These are phyloP conservation scores for Bryum argenteum DNA, from an alignment of 225 moss, liverwort and hornwort species.

Conservation along the genomic window DNA sequence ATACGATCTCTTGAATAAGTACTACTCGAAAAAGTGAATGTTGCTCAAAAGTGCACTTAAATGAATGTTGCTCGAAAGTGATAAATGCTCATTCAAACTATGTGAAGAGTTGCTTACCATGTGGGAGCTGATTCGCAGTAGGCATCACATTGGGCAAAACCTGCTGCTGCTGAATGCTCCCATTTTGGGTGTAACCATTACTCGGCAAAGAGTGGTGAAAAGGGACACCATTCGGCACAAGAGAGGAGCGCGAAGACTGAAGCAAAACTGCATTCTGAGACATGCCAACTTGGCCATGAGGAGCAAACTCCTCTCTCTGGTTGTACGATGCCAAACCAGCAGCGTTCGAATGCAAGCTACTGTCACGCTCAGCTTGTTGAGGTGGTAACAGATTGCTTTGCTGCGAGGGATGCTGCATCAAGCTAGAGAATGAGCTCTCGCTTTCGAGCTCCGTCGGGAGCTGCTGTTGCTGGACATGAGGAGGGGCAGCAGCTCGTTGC, in stretches of 20 bases:
- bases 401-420: constrained; percentile 52
- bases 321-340: constrained; percentile 3
- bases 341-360: constrained; percentile 30
- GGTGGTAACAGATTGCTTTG: constrained; percentile 42
- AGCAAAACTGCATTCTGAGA: constrained; percentile 39
- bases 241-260: constrained; percentile 24
- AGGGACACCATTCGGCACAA: constrained; percentile 35
- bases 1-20: neutral
- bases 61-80: too few species aligned
- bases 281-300: constrained; percentile 35
- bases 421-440: constrained; percentile 53
- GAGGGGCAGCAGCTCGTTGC: constrained; percentile 14
- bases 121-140: constrained; percentile 39
- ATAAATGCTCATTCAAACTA: too few species aligned
- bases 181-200: constrained; percentile 32
- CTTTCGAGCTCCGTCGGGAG: constrained; percentile 49
- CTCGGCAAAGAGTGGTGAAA: constrained; percentile 34
- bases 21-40: neutral
- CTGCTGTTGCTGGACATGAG: constrained; percentile 13
- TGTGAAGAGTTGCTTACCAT: constrained; percentile 18
- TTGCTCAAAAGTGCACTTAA: too few species aligned
- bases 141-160: constrained; percentile 23
- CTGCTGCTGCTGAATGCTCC: constrained; percentile 43
- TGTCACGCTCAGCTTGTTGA: constrained; percentile 41
- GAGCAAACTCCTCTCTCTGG: constrained; percentile 33